phyloP scores from a whole-genome alignment of 495 filamentous ascomycete species.

The Penicillium salamii region DNA sequence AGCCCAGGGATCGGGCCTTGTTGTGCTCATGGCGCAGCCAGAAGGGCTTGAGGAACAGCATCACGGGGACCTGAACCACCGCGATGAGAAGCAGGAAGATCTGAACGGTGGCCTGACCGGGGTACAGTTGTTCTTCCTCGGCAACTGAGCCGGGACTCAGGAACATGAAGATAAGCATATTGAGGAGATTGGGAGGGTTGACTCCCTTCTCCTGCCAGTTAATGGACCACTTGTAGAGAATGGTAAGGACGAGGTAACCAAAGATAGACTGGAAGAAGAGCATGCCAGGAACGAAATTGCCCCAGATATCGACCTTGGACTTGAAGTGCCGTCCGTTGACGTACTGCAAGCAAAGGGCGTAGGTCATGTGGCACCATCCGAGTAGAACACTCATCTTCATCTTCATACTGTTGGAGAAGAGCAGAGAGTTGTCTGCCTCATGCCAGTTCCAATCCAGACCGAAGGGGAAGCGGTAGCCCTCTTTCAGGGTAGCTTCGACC shows the following conservation, averaged over 20 bases:
- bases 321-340: slow-evolving; percentile 95
- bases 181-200: slow-evolving; percentile 80
- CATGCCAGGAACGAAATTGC: slow-evolving; percentile 96
- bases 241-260: slow-evolving; percentile 89
- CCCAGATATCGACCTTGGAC: slow-evolving; percentile 89
- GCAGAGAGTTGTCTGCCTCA: slow-evolving; percentile 84
- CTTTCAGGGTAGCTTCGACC: slow-evolving; percentile 62
- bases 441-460: slow-evolving; percentile 98
- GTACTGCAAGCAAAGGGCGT: slow-evolving; percentile 87
- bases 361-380: slow-evolving; percentile 98
- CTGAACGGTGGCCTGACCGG: slow-evolving; percentile 73
- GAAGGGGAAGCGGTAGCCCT: slow-evolving; percentile 84
- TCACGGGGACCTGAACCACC: slow-evolving; percentile 78
- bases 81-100: slow-evolving; percentile 78
- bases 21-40: slow-evolving; percentile 93
- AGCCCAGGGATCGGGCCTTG: slow-evolving; percentile 78
- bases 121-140: slow-evolving; percentile 65
- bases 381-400: slow-evolving; percentile 99
- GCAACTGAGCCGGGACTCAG: slow-evolving; percentile 71
- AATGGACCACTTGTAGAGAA: slow-evolving; percentile 94
- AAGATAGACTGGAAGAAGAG: slow-evolving; percentile 99
- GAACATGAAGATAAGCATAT: slow-evolving; percentile 99
- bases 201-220: slow-evolving; percentile 71
- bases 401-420: slow-evolving; percentile 98
- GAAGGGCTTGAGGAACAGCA: slow-evolving; percentile 93